Percentiles rank a stretch among this genome's conserved stretches.
These are phyloP conservation scores for Diaporthe destruens DNA, from an alignment of 2,329 filamentous ascomycete species.

Conservation along the genomic window DNA sequence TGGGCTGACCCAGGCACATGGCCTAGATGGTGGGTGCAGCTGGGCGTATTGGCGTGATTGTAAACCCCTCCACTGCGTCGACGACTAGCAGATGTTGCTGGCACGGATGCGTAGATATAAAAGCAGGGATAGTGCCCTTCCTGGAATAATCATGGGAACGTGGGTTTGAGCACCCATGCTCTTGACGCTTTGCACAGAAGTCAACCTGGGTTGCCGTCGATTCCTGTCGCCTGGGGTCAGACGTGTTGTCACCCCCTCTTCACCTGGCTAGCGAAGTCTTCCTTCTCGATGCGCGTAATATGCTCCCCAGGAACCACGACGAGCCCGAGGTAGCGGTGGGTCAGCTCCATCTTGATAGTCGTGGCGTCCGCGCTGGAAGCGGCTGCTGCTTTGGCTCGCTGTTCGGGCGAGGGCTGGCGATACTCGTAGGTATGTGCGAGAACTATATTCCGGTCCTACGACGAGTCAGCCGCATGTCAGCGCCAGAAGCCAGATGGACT, in stretches of 20 bases:
- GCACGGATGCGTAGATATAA: not conserved
- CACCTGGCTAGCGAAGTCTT: slow-evolving; percentile 76
- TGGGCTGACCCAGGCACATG: not conserved
- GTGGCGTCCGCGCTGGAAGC: slow-evolving; percentile 52
- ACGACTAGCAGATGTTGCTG: not conserved
- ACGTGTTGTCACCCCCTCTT: slow-evolving; percentile 40
- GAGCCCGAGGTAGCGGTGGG: slow-evolving; percentile 86
- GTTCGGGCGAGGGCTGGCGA: slow-evolving; percentile 74
- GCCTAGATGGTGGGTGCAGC: not conserved
- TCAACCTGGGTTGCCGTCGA: not conserved
- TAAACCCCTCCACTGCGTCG: too few species aligned
- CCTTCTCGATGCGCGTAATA: slow-evolving; percentile 88
- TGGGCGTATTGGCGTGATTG: too few species aligned
- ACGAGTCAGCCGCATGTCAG: not conserved
- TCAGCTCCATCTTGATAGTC: slow-evolving; percentile 76
- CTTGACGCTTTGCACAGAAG: not conserved
- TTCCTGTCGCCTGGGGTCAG: not conserved
- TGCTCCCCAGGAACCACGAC: slow-evolving; percentile 90
- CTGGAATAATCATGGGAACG: not conserved
- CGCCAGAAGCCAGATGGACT: not conserved
- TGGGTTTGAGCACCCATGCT: not conserved
- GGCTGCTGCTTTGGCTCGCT: slow-evolving; percentile 57
- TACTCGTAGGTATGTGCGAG: slow-evolving; percentile 91
- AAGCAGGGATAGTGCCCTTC: not conserved
- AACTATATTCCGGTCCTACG: slow-evolving; percentile 88